phyloP scores from a whole-genome alignment of 257 asterid genomes.

The Nicotiana sylvestris region DNA sequence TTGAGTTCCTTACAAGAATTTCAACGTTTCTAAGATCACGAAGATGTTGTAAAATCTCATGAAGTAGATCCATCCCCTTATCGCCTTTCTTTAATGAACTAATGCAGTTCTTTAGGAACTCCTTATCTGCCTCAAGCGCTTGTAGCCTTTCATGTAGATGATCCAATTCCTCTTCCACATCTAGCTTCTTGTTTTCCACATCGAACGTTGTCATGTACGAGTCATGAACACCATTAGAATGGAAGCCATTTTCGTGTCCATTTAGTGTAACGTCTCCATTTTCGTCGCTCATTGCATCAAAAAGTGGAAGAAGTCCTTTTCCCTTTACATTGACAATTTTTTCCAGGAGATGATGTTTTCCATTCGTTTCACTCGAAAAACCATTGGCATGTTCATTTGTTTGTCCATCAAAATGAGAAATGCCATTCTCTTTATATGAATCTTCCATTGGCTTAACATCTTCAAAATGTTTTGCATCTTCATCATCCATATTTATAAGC shows the following conservation, averaged over 20 bases:
- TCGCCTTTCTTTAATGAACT: constrained; percentile 90
- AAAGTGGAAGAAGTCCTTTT: constrained; percentile 83
- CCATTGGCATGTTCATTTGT: constrained; percentile 39
- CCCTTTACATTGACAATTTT: constrained; percentile 41
- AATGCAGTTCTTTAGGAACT: constrained; percentile 84
- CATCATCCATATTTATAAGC: constrained; percentile 59
- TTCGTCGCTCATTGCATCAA: constrained; percentile 65
- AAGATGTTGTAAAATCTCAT: constrained; percentile 84
- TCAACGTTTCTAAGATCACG: constrained; percentile 74
- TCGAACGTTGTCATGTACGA: constrained; percentile 26
- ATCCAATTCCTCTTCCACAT: constrained; percentile 78
- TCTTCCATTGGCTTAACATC: constrained; percentile 33
- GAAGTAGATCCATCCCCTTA: constrained; percentile 88
- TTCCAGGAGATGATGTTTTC: constrained; percentile 33
- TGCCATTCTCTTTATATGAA: constrained; percentile 30
- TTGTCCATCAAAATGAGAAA: constrained; percentile 10
- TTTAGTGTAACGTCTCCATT: constrained; percentile 30
- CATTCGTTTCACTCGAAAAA: constrained; percentile 38
- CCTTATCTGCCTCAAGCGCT: constrained; percentile 94
- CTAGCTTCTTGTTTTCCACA: constrained; percentile 46
- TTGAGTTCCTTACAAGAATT: constrained; percentile 53
- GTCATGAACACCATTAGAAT: constrained; percentile 37
- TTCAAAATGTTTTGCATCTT: constrained; percentile 37
- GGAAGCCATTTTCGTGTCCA: constrained; percentile 29
- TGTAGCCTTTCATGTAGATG: constrained; percentile 82